These are phyloP conservation scores for Baudoinia panamericana DNA, from an alignment of 495 filamentous ascomycete genomes.

Conservation along the genomic window DNA sequence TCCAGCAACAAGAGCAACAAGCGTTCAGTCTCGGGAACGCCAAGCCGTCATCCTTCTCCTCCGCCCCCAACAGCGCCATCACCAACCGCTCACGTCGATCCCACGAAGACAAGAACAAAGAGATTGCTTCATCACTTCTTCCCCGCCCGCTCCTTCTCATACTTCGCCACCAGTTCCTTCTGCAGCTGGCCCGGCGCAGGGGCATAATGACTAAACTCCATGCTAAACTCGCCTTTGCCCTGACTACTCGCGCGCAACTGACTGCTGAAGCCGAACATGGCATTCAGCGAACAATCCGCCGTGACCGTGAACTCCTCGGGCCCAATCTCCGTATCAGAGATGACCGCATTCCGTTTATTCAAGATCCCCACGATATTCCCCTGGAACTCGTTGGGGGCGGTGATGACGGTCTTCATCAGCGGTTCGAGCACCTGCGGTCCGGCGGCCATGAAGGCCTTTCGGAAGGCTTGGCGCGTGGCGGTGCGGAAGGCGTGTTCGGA, in stretches of 20 bases:
- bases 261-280: slow-evolving; percentile 93
- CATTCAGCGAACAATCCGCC: slow-evolving; percentile 83
- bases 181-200: slow-evolving; percentile 79
- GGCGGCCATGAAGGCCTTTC: slow-evolving; percentile 75
- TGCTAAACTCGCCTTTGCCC: slow-evolving; percentile 96
- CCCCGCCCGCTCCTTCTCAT: slow-evolving; percentile 72
- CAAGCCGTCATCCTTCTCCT: no score
- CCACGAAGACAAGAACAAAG: no score
- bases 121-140: no score
- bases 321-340: slow-evolving; percentile 91
- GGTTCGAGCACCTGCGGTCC: slow-evolving; percentile 79
- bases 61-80: no score
- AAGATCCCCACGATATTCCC: slow-evolving; percentile 85
- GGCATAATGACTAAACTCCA: slow-evolving; percentile 97
- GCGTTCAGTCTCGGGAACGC: no score
- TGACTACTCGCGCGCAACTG: slow-evolving; percentile 88
- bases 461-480: slow-evolving; percentile 93
- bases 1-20: no score
- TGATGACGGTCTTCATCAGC: slow-evolving; percentile 95
- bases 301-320: slow-evolving; percentile 89
- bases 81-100: no score
- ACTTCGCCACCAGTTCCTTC: slow-evolving; percentile 78
- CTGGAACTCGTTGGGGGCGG: slow-evolving; percentile 94
- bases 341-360: slow-evolving; percentile 92
- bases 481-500: slow-evolving; percentile 97